phyloP scores from a whole-genome alignment of 2,329 filamentous ascomycete genomes.

The Pleoardoris graminearum region DNA sequence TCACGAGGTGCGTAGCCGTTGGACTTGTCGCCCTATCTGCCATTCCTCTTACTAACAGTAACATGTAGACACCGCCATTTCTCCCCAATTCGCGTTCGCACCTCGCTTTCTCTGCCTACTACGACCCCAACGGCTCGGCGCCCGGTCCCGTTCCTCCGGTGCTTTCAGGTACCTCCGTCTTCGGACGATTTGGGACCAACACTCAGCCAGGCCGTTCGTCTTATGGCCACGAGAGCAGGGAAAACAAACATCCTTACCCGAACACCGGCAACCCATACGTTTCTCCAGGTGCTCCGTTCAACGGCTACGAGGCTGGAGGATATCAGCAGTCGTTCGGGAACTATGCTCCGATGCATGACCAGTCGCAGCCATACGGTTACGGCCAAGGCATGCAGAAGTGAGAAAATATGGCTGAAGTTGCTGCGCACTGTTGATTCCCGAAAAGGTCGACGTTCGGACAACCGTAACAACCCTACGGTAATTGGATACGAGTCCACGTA shows the following conservation, averaged over 20 bases:
- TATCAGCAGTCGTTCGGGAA: constrained; percentile 15
- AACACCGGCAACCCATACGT: constrained; percentile 3
- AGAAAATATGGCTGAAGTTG: neutral
- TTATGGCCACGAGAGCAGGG: constrained; percentile 25
- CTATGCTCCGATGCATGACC: constrained; percentile 18
- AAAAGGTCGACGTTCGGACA: neutral
- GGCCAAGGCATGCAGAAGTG: constrained; percentile 22
- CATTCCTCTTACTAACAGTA: no score
- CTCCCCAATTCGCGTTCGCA: constrained; percentile 30
- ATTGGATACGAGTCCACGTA: neutral
- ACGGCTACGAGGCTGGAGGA: constrained; percentile 18
- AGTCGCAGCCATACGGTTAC: constrained; percentile 22
- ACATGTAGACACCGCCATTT: constrained; percentile 4
- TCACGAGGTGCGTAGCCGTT: constrained; percentile 2
- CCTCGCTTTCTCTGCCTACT: constrained; percentile 24
- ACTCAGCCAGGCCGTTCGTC: constrained; percentile 19
- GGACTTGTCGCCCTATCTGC: neutral
- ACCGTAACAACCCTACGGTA: neutral
- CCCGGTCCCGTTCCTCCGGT: constrained; percentile 17
- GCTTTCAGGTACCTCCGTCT: constrained; percentile 3
- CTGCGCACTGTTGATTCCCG: neutral
- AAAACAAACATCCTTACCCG: constrained; percentile 15
- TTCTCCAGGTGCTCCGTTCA: constrained; percentile 23
- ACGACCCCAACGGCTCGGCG: constrained; percentile 15
- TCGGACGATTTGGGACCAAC: constrained; percentile 6